phyloP scores from a whole-genome alignment of 2,329 filamentous ascomycete species.

The Verticillium albo-atrum region DNA sequence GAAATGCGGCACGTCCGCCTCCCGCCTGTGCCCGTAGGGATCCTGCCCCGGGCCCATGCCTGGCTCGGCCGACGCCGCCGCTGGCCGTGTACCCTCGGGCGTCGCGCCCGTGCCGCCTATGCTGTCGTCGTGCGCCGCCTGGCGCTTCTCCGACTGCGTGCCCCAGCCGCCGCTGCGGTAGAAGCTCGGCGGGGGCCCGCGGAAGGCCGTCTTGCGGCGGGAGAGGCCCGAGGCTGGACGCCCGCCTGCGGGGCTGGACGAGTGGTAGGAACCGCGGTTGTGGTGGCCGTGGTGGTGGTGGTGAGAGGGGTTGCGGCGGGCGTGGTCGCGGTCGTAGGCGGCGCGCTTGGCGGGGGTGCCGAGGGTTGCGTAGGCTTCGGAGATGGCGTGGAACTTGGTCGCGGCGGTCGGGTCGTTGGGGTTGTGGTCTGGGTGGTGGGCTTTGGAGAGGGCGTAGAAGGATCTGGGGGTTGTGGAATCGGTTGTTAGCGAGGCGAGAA shows the following conservation, averaged over 20 bases:
- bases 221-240: constrained; percentile 79
- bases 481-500: background rate
- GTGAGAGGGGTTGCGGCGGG: constrained; percentile 31
- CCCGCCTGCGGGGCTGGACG: constrained; percentile 67
- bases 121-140: constrained; percentile 44
- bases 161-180: constrained; percentile 81
- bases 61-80: constrained; percentile 1
- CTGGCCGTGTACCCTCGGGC: constrained; percentile 10
- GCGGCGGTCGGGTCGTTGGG: constrained; percentile 67
- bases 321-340: constrained; percentile 72
- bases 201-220: constrained; percentile 69
- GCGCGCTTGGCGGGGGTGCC: constrained; percentile 69
- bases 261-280: constrained; percentile 48
- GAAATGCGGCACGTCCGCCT: constrained; percentile 69
- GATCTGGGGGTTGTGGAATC: constrained; percentile 35
- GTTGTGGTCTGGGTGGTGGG: constrained; percentile 90
- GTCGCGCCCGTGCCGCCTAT: constrained; percentile 18
- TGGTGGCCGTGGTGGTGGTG: constrained; percentile 24
- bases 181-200: constrained; percentile 85
- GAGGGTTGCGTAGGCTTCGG: constrained; percentile 77
- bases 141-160: constrained; percentile 53
- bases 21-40: constrained; percentile 32
- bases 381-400: constrained; percentile 75
- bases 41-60: constrained; percentile 60
- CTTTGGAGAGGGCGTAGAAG: constrained; percentile 90